Evolutionary conservation across 352 stramenopile genomes (phyloP).

Genomic region (Globisporangium camurandrum): DNA sequence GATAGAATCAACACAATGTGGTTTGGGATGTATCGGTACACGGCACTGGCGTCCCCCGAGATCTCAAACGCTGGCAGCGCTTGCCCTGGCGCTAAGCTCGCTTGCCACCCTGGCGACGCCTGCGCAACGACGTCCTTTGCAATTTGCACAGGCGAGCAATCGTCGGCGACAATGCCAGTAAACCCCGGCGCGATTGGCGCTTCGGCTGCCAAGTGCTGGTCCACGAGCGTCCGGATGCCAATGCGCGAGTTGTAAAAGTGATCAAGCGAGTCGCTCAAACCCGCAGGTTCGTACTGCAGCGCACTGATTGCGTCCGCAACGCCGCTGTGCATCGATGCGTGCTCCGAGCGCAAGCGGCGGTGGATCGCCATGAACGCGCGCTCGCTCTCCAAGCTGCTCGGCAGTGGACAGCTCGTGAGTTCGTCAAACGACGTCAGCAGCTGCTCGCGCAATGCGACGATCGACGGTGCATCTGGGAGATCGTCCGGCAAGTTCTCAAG

Average conservation of each 20-base stretch:
- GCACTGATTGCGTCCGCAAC: slow-evolving; percentile 50
- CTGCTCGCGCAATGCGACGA: slow-evolving; percentile 52
- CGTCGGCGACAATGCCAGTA: slow-evolving; percentile 54
- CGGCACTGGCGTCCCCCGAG: slow-evolving; percentile 37
- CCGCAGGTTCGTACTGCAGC: slow-evolving; percentile 47
- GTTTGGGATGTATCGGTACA: slow-evolving; percentile 74
- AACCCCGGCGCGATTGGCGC: slow-evolving; percentile 43
- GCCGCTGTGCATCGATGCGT: slow-evolving; percentile 69
- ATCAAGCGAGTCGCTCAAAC: slow-evolving; percentile 55
- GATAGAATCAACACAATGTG: slow-evolving; percentile 80
- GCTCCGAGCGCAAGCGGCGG: slow-evolving; percentile 39
- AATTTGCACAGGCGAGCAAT: slow-evolving; percentile 64
- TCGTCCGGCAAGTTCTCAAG: slow-evolving; percentile 73
- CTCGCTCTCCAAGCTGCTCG: slow-evolving; percentile 47
- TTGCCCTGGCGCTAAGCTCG: slow-evolving; percentile 29
- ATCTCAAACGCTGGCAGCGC: slow-evolving; percentile 54
- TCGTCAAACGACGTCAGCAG: slow-evolving; percentile 69
- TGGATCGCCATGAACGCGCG: slow-evolving; percentile 58
- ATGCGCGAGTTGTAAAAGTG: slow-evolving; percentile 84
- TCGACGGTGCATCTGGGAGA: slow-evolving; percentile 45
- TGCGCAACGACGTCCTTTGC: slow-evolving; percentile 44
- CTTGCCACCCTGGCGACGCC: slow-evolving; percentile 46
- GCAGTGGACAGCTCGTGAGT: slow-evolving; percentile 53
- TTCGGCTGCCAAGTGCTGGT: slow-evolving; percentile 68
- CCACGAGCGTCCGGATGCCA: slow-evolving; percentile 75